Base-by-base conservation (phyloP, 2,329 filamentous ascomycete species). In the Sporothrix variecibatus region DNA sequence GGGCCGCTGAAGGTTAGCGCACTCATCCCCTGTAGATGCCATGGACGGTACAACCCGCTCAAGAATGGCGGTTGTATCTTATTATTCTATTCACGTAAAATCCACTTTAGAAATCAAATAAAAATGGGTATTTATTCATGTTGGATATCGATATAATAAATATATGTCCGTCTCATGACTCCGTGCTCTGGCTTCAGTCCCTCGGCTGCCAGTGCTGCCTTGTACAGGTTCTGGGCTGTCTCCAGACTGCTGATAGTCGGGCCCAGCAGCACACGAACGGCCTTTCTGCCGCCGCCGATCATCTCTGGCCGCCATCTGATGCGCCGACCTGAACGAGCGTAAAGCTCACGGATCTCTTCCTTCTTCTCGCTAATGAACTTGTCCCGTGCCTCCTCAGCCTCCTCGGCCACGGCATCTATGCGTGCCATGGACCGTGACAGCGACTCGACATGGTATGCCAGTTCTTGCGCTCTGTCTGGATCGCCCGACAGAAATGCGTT, bases 401-500 rank as follows among this genome's bases (percentile, higher is more conserved):
- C 91, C 17, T 90, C 87, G 0, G 92, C 93, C 1, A 98, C 93
- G 20, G 92, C 91, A 74, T 92, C 89, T 81, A 98, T 95, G 34
- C 96, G 90, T 75, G 92, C 89, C 73, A 91, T 86, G 0, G 94
- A 95, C 75, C 92, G 90, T 75, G 90, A 89, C 17, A 99, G 86
- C 11, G 94, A 95, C 80, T 97, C 93, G 8, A 93, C 91, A 65
- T 98, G 87, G 76, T 93, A 94, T 7, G 91, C 90, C 17, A 98
- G 87, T 82, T 99, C 95, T 58, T 87, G 87, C 0, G 94, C 93
- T 46, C 94, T 91, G 75, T 94, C 91, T 0, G 93, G 84, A 80
- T 98, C 94, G 17, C 95, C 95, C 0, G 95, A 98, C 34, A 97
- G 87, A 80, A 97, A 99, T 0, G 95, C 91, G 46, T 90, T 88